Percentiles rank a stretch among this genome's conserved stretches.
These are phyloP conservation scores for Penicillium thymicola DNA, from an alignment of 2,329 filamentous ascomycete species.

Conservation along the genomic window DNA sequence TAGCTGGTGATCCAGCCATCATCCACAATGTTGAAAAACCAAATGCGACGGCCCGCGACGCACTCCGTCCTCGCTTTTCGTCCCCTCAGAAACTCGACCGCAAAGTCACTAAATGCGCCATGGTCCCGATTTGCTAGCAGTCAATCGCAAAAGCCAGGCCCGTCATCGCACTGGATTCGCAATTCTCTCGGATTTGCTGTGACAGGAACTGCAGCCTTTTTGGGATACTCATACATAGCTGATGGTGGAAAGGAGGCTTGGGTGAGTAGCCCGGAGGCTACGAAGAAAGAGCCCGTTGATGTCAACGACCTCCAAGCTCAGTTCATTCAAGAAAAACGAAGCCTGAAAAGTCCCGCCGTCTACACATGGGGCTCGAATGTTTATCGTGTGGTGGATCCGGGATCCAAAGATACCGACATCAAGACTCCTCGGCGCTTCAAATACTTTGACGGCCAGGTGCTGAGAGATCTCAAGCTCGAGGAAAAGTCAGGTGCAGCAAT, in stretches of 20 bases:
- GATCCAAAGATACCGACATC: slow-evolving; percentile 70
- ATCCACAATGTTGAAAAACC: slow-evolving; percentile 28
- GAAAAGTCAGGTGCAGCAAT: slow-evolving; percentile 80
- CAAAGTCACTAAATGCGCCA: slow-evolving; percentile 20
- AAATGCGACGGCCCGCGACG: slow-evolving; percentile 24
- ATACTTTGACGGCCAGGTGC: slow-evolving; percentile 78
- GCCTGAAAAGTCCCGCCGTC: slow-evolving; percentile 77
- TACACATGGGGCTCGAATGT: slow-evolving; percentile 92
- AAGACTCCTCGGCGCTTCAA: slow-evolving; percentile 75
- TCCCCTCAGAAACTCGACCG: slow-evolving; percentile 14
- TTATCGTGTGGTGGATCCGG: slow-evolving; percentile 79
- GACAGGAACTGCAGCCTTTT: slow-evolving; percentile 31
- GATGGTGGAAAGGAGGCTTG: slow-evolving; percentile 17
- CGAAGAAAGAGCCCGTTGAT: slow-evolving; percentile 21
- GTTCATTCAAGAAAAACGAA: slow-evolving; percentile 81
- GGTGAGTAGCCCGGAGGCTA: slow-evolving; percentile 16
- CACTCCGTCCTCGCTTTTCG: slow-evolving; percentile 22
- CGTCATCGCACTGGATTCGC: slow-evolving; percentile 29
- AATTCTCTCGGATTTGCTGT: slow-evolving; percentile 32
- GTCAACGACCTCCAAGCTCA: slow-evolving; percentile 73
- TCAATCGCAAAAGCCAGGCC: slow-evolving; percentile 14
- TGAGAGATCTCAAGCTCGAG: slow-evolving; percentile 85
- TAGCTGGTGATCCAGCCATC: slow-evolving; percentile 1
- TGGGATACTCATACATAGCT: slow-evolving; percentile 32
- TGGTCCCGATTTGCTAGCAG: slow-evolving; percentile 32